Percentiles rank a stretch among this genome's conserved stretches.
Evolutionary conservation across 2,329 filamentous ascomycete genomes (phyloP).

Genomic region (Pseudogymnoascus sp.): DNA sequence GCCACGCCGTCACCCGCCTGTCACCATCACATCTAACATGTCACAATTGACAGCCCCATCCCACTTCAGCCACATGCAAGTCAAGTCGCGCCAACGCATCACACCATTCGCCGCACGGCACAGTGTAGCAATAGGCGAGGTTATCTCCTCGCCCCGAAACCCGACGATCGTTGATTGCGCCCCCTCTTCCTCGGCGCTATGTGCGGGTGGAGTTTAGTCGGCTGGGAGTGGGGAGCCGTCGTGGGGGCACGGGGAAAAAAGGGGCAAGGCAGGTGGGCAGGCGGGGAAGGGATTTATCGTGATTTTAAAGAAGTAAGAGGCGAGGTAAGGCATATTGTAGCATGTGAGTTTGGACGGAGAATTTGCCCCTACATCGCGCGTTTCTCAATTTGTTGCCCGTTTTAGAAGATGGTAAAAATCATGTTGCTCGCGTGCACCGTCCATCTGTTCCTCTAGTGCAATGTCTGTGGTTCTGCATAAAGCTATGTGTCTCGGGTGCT

Average conservation of each 20-base stretch:
- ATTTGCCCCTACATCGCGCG: neutral
- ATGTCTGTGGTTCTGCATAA: neutral
- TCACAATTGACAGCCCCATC: neutral
- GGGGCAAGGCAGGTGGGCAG: neutral
- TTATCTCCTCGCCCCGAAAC: neutral
- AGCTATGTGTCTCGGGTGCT: neutral
- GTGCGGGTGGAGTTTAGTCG: neutral
- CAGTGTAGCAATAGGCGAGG: neutral
- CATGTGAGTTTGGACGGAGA: neutral
- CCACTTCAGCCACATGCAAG: neutral
- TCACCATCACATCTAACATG: neutral
- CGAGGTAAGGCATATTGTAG: neutral
- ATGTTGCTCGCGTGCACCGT: neutral
- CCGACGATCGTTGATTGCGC: neutral
- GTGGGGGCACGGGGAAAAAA: neutral
- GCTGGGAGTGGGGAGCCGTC: neutral
- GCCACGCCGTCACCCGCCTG: neutral
- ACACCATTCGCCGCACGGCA: neutral
- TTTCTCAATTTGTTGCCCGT: neutral
- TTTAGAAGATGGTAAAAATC: neutral
- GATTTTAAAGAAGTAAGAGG: neutral
- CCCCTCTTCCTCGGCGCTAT: neutral
- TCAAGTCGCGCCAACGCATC: neutral
- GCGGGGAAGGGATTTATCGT: neutral
- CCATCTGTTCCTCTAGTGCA: neutral